Evolutionary conservation across 2,329 filamentous ascomycete species (phyloP), one percentile per base, ranked within the genome.

Genomic region (Huntiella savannae): DNA sequence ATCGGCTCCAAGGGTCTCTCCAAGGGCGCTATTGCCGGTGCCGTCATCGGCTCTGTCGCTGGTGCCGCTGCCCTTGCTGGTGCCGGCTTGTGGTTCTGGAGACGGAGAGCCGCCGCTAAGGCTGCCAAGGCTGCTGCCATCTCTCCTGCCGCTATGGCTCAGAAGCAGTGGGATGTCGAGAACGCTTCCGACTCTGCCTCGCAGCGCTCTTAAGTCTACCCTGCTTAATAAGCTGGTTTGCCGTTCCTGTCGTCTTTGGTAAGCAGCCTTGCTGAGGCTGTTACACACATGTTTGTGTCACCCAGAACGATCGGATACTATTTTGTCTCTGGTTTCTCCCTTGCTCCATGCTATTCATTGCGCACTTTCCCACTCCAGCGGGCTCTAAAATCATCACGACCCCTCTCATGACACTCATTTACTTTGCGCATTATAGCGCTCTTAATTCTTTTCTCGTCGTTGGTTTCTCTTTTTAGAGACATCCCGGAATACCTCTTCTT

Each of bases 21-120:
- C 11, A 73, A 73, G 15, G 81, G 80, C 37, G 71, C 74, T 15
- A 84, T 87, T 55, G 82, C 82, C 2, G 82, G 82, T 1, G 78
- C 83, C 49, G 79, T 81, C 2, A 66, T 87, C 50, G 83, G 82
- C 32, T 70, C 75, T 2, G 59, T 88, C 6, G 64, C 72, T 7
- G 81, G 75, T 38, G 69, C 75, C 4, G 66, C 68, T 1, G 57
- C 83, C 7, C 57, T 86, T 6, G 66, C 68, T n/a, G 73, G 66
- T 1, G 63, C 78, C 1, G 62, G 74, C 32, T 69, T 81, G 53
- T 45, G 35, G 40, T 60, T 80, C 39, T 70, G 80, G 52, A 59
- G 60, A 54, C 53, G 62, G 3, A 56, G 58, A 13, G 61, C 19
- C 37, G 38, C 41, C 5, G 17, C 22, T 7, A 19, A 35, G 28